A percentile compares a stretch with the other conserved stretches of the same genome.
Evolutionary conservation across 1,139 yeast species (phyloP).

Genomic region (Ashbya aceris): DNA sequence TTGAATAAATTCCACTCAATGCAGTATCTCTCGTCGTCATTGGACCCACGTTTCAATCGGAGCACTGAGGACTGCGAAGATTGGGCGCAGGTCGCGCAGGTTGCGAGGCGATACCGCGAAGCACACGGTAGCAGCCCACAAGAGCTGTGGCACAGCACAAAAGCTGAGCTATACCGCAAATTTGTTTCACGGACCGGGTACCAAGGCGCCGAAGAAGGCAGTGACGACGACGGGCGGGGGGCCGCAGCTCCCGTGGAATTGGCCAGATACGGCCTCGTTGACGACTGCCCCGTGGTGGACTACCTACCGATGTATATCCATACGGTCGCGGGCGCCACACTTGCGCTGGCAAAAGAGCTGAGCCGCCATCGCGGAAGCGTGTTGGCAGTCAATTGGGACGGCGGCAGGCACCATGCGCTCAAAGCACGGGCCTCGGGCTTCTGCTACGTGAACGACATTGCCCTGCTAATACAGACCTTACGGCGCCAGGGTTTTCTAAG

Average conservation of each 20-base stretch:
- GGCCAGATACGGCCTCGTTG: conserved; percentile 36
- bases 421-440: conserved; percentile 56
- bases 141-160: conserved; percentile 2
- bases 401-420: conserved; percentile 68
- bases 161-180: background rate
- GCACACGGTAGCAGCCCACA: conserved; percentile 4
- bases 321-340: conserved; percentile 49
- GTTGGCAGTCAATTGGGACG: conserved; percentile 63
- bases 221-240: background rate
- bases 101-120: conserved; percentile 4
- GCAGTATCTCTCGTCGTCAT: conserved; percentile 16
- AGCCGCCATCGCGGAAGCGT: conserved; percentile 11
- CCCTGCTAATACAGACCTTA: conserved; percentile 43
- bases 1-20: conserved; percentile 20
- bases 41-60: conserved; percentile 11
- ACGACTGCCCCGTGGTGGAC: conserved; percentile 61
- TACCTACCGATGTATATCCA: conserved; percentile 43
- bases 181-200: conserved; percentile 4
- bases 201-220: background rate
- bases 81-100: conserved; percentile 4
- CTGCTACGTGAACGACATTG: conserved; percentile 65
- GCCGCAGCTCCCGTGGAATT: background rate
- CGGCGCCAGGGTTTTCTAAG: conserved; percentile 37
- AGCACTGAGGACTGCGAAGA: conserved; percentile 7
- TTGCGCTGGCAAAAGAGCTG: conserved; percentile 33